phyloP scores from a whole-genome alignment of 495 filamentous ascomycete genomes.

The Chaetomidium leptoderma region DNA sequence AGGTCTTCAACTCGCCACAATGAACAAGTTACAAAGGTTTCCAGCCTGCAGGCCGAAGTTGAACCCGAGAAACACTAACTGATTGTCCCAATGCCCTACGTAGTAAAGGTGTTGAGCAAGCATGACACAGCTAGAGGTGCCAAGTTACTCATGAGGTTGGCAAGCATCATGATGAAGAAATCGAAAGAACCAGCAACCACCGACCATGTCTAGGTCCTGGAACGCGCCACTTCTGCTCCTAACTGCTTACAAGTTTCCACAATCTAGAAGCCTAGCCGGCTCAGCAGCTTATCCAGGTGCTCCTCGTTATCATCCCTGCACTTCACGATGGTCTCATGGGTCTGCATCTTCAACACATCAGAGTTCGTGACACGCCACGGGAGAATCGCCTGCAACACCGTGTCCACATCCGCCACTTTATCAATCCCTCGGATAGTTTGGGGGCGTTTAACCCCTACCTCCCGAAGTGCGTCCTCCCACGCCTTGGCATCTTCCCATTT shows the following conservation, averaged over 20 bases:
- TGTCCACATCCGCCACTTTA: constrained; percentile 12
- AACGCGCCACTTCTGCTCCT: too few relatives aligned
- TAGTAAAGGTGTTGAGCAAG: too few relatives aligned
- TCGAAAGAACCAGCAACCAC: too few relatives aligned
- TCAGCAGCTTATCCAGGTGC: constrained; percentile 12
- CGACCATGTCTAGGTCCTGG: too few relatives aligned
- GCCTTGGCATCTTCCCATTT: constrained; percentile 9
- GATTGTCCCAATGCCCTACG: too few relatives aligned
- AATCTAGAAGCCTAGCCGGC: neutral
- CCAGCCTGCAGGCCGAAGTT: too few relatives aligned
- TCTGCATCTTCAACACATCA: constrained; percentile 1
- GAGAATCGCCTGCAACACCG: constrained; percentile 8
- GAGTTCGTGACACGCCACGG: constrained; percentile 6
- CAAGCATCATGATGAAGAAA: too few relatives aligned
- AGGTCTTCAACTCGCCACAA: too few relatives aligned
- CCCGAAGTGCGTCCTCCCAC: constrained; percentile 11
- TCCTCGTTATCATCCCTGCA: constrained; percentile 13
- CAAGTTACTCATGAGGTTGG: too few relatives aligned
- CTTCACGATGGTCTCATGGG: constrained; percentile 1
- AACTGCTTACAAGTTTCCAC: neutral
- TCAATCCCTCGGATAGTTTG: constrained; percentile 2
- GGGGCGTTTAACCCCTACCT: constrained; percentile 2
- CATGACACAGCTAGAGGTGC: too few relatives aligned
- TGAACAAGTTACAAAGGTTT: too few relatives aligned
- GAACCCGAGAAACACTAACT: too few relatives aligned